phyloP scores from a whole-genome alignment of 176 grass and related monocot species.

The Avena insularis region DNA sequence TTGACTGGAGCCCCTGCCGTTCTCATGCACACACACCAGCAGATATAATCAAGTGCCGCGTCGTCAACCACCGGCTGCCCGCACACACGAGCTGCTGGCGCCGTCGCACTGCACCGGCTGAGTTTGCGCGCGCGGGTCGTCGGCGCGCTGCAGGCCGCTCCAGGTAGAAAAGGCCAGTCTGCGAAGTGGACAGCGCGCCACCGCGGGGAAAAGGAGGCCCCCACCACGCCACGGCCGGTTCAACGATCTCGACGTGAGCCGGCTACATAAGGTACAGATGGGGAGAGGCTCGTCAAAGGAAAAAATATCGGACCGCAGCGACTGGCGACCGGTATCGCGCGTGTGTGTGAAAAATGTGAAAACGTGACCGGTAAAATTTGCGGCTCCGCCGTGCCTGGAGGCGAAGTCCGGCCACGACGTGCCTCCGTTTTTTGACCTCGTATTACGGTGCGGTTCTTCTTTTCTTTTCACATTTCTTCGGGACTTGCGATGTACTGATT shows the following conservation, averaged over 20 bases:
- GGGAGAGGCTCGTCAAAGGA: not conserved
- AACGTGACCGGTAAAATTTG: not conserved
- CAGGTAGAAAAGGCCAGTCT: not conserved
- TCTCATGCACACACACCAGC: not conserved
- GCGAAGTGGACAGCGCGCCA: not conserved
- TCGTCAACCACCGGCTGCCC: not conserved
- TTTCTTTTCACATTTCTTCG: not conserved
- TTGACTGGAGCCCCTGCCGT: not conserved
- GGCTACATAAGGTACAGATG: not conserved
- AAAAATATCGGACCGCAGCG: not conserved
- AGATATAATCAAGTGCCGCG: not conserved
- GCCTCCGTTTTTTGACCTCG: not conserved
- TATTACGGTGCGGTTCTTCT: not conserved
- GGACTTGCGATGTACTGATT: not conserved
- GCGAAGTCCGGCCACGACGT: not conserved
- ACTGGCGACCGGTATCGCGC: not conserved
- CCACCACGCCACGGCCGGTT: constrained; percentile 18
- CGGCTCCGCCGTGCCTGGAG: not conserved
- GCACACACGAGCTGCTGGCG: not conserved
- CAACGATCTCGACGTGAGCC: not conserved
- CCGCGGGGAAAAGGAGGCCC: too few species aligned
- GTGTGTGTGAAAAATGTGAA: constrained; percentile 3
- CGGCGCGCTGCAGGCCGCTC: not conserved
- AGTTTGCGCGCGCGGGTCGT: not conserved
- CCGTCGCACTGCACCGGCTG: not conserved